phyloP scores from a whole-genome alignment of 306 rosid species.

The Fragaria iinumae region DNA sequence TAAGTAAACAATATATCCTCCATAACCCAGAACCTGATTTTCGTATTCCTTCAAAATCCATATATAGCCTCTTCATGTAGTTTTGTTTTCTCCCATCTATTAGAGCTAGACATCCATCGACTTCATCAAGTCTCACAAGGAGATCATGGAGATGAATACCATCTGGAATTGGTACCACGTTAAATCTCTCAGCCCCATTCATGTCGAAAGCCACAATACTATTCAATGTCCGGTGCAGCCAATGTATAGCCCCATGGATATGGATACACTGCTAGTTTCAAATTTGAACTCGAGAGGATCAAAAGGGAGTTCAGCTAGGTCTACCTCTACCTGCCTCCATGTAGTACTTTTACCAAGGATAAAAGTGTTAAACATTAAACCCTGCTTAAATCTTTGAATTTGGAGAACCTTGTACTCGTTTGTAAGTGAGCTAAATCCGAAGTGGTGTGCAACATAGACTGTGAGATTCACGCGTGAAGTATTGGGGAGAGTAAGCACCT shows the following conservation, averaged over 20 bases:
- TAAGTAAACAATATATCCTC: background rate
- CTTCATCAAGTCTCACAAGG: background rate
- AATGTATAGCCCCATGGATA: conserved; percentile 5
- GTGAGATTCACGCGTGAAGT: background rate
- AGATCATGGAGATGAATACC: too few species aligned
- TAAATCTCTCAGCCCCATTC: background rate
- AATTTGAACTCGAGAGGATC: background rate
- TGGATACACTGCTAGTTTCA: background rate
- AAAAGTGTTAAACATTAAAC: background rate
- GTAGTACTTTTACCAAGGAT: background rate
- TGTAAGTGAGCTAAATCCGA: background rate
- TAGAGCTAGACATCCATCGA: background rate
- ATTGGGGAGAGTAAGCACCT: background rate
- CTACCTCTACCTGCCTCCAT: background rate
- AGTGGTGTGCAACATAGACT: background rate
- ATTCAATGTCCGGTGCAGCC: background rate
- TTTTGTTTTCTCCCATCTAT: background rate
- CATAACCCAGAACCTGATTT: background rate
- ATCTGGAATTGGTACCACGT: background rate
- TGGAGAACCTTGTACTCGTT: conserved; percentile 8
- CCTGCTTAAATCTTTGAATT: background rate
- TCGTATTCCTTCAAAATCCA: background rate
- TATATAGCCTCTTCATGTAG: background rate
- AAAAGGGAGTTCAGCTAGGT: background rate
- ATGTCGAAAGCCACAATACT: background rate